Percentiles rank a stretch among this genome's conserved stretches.
Evolutionary conservation across 225 moss, liverwort and hornwort species (phyloP).

Genomic region (Neckera pumila): DNA sequence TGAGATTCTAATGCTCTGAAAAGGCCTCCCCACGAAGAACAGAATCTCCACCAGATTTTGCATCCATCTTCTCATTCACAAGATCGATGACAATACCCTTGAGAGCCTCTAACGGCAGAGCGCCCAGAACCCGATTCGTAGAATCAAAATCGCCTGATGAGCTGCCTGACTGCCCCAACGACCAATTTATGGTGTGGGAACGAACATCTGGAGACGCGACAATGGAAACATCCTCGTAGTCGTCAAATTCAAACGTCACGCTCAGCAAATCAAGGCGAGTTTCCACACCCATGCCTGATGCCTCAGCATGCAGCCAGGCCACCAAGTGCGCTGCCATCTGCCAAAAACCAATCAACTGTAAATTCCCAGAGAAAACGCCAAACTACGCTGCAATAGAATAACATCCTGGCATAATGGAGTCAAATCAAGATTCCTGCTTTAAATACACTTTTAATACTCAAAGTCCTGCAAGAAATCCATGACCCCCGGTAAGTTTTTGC

Average conservation of each 20-base stretch:
- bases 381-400: background rate
- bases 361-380: background rate
- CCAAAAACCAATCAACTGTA: background rate
- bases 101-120: constrained; percentile 21
- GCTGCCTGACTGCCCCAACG: constrained; percentile 36
- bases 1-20: background rate
- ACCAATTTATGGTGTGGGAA: constrained; percentile 70
- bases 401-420: background rate
- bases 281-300: constrained; percentile 64
- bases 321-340: constrained; percentile 86
- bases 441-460: background rate
- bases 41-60: constrained; percentile 19
- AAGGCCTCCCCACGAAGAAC: constrained; percentile 5
- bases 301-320: constrained; percentile 71
- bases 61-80: constrained; percentile 33
- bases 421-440: background rate
- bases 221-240: constrained; percentile 67
- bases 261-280: constrained; percentile 63
- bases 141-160: constrained; percentile 39
- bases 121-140: constrained; percentile 17
- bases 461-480: background rate
- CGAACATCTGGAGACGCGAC: constrained; percentile 73
- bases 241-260: constrained; percentile 71
- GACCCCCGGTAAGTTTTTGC: background rate
- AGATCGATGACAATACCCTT: constrained; percentile 40